Base-by-base conservation (phyloP, 768 basidiomycete species). In the Trametes meyenii region DNA sequence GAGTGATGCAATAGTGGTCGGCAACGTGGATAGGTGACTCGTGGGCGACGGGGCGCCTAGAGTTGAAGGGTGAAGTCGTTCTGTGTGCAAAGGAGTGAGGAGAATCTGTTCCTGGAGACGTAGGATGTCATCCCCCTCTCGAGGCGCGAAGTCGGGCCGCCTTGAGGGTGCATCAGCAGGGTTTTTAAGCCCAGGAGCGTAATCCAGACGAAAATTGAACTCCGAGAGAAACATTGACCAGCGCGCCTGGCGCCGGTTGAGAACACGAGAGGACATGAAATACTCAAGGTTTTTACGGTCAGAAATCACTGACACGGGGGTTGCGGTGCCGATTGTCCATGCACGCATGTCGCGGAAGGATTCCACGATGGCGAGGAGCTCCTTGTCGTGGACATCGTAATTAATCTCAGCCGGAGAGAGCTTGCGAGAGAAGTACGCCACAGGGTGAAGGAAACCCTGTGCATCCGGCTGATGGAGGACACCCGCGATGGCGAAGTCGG, bases 281-380 rank as follows among this genome's bases (percentile, higher is more conserved):
- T 82, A 82, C 29, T 74, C 65, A 0, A 82, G 72, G 35, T 82
- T 71, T 50, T 69, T 66, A 29, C 70, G 72, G 56, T 74, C 68
- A 2, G 56, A 74, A 42, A 64, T 17, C 29, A 77, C 65, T n/a
- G 68, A 42, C 48, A 75, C 54, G 1, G 69, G 64, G 14, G 29
- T 1, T 0, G 19, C 10, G 0, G 65, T 43, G 2, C 72, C 71
- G 46, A 72, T 66, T 6, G 74, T 68, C 52, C 70, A 76, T 17
- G 71, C 61, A 0, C 70, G 53, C 75, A 44, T 75, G 67, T 7
- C 72, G 62, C 74, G 74, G 75, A 81, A 62, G 0, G 73, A 50
- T 72, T 26, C 69, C 17, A 83, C 72, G 26, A 84, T 79, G 0
- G 81, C 79, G 1, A 83, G 71, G 0, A 85, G n/a, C n/a, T n/a